Conservation (phyloP, 2,329 filamentous ascomycete genomes). For the Claviceps purpurea region DNA sequence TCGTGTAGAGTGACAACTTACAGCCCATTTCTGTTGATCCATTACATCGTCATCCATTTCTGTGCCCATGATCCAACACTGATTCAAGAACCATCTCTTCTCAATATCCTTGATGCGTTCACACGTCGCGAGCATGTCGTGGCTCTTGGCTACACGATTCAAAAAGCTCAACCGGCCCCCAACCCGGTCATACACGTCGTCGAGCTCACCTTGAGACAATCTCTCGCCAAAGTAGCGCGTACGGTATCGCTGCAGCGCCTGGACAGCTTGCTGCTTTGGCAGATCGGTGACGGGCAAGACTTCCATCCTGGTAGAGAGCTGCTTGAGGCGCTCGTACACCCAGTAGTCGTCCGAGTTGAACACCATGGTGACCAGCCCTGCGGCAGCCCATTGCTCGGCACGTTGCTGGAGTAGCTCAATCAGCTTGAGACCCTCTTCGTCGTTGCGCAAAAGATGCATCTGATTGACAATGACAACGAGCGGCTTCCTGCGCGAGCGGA, state of each 20-base stretch:
- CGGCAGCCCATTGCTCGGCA: constrained; percentile 91
- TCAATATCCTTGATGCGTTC: constrained; percentile 56
- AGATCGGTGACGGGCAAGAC: constrained; percentile 78
- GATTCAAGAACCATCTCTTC: constrained; percentile 65
- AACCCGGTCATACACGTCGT: constrained; percentile 72
- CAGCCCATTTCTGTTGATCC: constrained; percentile 92
- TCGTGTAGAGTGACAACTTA: constrained; percentile 21
- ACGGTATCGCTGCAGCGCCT: constrained; percentile 69
- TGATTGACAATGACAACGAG: constrained; percentile 92
- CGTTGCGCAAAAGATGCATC: constrained; percentile 78
- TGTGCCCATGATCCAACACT: constrained; percentile 58
- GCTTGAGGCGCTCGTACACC: constrained; percentile 91
- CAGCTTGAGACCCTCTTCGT: constrained; percentile 84
- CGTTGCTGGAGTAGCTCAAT: constrained; percentile 91
- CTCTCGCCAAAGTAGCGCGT: constrained; percentile 58
- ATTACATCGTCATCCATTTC: constrained; percentile 95
- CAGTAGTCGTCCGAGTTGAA: constrained; percentile 98
- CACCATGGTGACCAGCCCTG: constrained; percentile 78
- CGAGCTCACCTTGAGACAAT: constrained; percentile 41
- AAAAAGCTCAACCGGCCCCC: constrained; percentile 82
- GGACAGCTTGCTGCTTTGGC: constrained; percentile 61
- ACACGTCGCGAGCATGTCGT: constrained; percentile 68
- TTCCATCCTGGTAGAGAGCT: constrained; percentile 87
- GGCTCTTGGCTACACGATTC: constrained; percentile 76
- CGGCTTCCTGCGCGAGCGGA: constrained; percentile 49